These are phyloP conservation scores for Taiwanofungus camphoratus DNA, from an alignment of 1,284 basidiomycete species.

Conservation along the genomic window DNA sequence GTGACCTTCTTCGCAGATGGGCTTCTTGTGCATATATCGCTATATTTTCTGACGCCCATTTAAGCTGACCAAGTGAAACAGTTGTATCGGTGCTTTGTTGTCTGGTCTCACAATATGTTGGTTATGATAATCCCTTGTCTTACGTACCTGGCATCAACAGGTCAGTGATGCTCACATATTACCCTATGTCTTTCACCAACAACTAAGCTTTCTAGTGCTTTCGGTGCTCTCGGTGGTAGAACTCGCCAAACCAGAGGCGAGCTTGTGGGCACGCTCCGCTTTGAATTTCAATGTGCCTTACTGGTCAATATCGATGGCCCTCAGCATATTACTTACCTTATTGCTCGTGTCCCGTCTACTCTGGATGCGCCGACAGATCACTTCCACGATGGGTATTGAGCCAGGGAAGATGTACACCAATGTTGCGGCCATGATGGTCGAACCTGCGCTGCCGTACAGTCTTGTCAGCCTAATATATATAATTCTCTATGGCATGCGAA, in stretches of 20 bases:
- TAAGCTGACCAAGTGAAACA: slow-evolving; percentile 9
- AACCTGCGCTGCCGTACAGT: slow-evolving; percentile 28
- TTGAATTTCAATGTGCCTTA: slow-evolving; percentile 12
- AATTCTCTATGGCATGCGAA: slow-evolving; percentile 23
- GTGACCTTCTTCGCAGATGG: slow-evolving; percentile 26
- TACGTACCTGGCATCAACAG: slow-evolving; percentile 11
- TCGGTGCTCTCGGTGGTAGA: slow-evolving; percentile 12
- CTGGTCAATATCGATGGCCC: slow-evolving; percentile 20
- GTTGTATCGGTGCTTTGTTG: slow-evolving; percentile 26
- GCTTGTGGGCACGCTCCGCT: slow-evolving; percentile 8
- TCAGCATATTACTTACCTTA: slow-evolving; percentile 34
- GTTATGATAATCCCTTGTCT: slow-evolving; percentile 11
- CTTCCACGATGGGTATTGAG: slow-evolving; percentile 22
- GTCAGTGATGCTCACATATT: slow-evolving; percentile 4
- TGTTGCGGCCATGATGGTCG: slow-evolving; percentile 28
- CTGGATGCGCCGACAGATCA: slow-evolving; percentile 24
- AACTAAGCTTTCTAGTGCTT: slow-evolving; percentile 3
- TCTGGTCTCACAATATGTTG: slow-evolving; percentile 13
- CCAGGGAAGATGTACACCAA: slow-evolving; percentile 21
- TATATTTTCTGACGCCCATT: neutral
- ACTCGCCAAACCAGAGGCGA: slow-evolving; percentile 10
- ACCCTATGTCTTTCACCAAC: neutral
- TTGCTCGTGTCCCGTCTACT: slow-evolving; percentile 33
- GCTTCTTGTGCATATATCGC: slow-evolving; percentile 21
- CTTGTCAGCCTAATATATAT: slow-evolving; percentile 27